These are phyloP conservation scores for Arthromyces matolae DNA, from an alignment of 768 basidiomycete genomes.

Conservation along the genomic window DNA sequence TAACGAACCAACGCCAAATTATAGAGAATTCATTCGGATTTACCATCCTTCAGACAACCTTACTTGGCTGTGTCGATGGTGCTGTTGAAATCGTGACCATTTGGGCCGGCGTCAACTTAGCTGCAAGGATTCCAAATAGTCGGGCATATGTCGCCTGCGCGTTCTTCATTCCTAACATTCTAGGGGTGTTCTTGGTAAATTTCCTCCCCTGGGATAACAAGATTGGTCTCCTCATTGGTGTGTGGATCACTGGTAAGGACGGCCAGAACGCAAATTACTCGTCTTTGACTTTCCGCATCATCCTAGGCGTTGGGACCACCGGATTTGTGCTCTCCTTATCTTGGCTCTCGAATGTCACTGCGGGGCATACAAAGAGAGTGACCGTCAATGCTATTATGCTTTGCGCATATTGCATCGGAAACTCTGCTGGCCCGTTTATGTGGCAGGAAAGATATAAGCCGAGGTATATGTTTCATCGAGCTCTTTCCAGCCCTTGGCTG, in stretches of 20 bases:
- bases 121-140: conserved; percentile 51
- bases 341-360: conserved; percentile 63
- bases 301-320: conserved; percentile 18
- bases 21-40: conserved; percentile 70
- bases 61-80: conserved; percentile 66
- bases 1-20: conserved; percentile 60
- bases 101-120: conserved; percentile 58
- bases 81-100: conserved; percentile 66
- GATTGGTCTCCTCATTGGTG: conserved; percentile 57
- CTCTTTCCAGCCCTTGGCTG: not conserved
- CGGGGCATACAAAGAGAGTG: conserved; percentile 71
- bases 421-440: conserved; percentile 73
- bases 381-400: conserved; percentile 73
- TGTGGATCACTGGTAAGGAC: conserved; percentile 48
- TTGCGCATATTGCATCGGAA: conserved; percentile 61
- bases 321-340: conserved; percentile 58
- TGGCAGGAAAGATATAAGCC: conserved; percentile 69
- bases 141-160: conserved; percentile 61
- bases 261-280: not conserved
- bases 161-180: conserved; percentile 62
- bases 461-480: conserved; percentile 40
- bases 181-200: conserved; percentile 61
- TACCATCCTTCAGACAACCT: conserved; percentile 58
- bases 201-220: conserved; percentile 62
- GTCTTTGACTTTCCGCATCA: not conserved